Evolutionary conservation across 805 yeast genomes (phyloP).

Genomic region (Lachancea nothofagi): DNA sequence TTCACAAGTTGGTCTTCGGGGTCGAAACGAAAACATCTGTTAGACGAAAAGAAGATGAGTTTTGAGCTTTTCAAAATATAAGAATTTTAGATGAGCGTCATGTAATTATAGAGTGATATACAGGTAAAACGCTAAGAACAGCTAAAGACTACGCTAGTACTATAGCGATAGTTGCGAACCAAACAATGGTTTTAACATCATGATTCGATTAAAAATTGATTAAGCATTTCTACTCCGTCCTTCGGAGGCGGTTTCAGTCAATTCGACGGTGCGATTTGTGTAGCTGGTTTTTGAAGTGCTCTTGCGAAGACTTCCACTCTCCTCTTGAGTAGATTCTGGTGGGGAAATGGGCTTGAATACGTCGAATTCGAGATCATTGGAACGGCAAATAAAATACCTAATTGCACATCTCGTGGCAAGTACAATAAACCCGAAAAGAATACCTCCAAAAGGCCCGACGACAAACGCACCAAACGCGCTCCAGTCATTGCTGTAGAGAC

Average conservation of each 20-base stretch:
- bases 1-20: too few relatives aligned
- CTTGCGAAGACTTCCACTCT: background rate
- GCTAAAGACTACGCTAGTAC: background rate
- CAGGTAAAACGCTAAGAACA: background rate
- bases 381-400: slow-evolving; percentile 5
- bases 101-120: background rate
- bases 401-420: slow-evolving; percentile 41
- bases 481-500: slow-evolving; percentile 82
- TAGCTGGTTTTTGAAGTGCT: background rate
- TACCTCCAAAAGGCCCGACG: slow-evolving; percentile 79
- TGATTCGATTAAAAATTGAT: too few relatives aligned
- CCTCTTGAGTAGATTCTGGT: background rate
- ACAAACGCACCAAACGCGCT: slow-evolving; percentile 93
- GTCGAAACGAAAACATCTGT: too few relatives aligned
- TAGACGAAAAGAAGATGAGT: background rate
- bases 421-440: slow-evolving; percentile 49
- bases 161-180: too few relatives aligned
- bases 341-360: slow-evolving; percentile 1
- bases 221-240: background rate
- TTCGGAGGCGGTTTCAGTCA: background rate
- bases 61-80: too few relatives aligned
- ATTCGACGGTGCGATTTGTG: slow-evolving; percentile 2
- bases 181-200: too few relatives aligned
- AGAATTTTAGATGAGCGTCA: background rate
- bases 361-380: slow-evolving; percentile 3